Base-by-base conservation (phyloP, 1,139 yeast genomes). In the Sugiyamaella xylanicola region DNA sequence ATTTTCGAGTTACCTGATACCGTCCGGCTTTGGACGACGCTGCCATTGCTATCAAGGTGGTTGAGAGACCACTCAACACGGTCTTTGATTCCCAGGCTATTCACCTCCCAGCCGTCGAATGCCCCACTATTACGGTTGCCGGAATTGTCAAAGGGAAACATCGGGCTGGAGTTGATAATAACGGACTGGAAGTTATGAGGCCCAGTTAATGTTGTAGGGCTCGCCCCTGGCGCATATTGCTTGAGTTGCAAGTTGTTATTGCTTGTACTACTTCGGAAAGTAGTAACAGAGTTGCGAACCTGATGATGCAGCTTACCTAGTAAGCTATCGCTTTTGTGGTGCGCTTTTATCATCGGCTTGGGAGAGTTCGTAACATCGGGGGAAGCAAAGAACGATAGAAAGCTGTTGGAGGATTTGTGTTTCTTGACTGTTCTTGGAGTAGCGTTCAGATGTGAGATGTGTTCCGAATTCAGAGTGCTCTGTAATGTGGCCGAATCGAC, bases 21-120 rank as follows among this genome's bases (percentile, higher is more conserved):
- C 20, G 44, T 46, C n/a, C 62, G 43, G 37, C 56, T 49, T 25
- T 48, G 51, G 3, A 29, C 49, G 2, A 40, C 44, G 42, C 53
- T 49, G 11, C 54, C 54, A 11, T 48, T 37, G 48, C 48, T 42
- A 29, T 50, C 51, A 1, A 51, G 35, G 21, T 52, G 51, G 29
- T 40, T 41, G 49, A 57, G 42, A 7, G 62, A 48, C 63, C 63
- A 60, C 35, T 51, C 52, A 1, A 56, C 21, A 3, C 59, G 46
- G n/a, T 60, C 63, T 32, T 49, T 52, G 39, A 54, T 52, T n/a
- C 56, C 61, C 17, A 54, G 37, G 29, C 60, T 56, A 42, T 56
- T 58, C 20, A 59, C 58, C 17, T 60, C 63, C 63, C 63, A 60
- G n/a, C 58, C 54, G 40, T 60, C 63, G 36, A 60, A 58, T 2